These are phyloP conservation scores for Debaryomyces prosopidis DNA, from an alignment of 805 yeast species.

Conservation along the genomic window DNA sequence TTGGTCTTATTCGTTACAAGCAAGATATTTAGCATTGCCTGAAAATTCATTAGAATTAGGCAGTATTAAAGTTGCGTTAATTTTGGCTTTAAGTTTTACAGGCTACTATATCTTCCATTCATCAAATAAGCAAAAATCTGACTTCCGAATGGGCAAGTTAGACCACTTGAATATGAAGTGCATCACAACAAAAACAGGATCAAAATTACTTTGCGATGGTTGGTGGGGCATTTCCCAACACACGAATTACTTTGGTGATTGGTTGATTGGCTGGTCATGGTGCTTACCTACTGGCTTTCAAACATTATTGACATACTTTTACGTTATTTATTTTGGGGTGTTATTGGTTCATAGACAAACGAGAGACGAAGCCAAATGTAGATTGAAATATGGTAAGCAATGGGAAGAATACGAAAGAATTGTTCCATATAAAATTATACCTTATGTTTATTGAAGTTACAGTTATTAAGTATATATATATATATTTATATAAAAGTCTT, in stretches of 20 bases:
- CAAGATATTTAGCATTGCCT: slow-evolving; percentile 69
- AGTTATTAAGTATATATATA: no score
- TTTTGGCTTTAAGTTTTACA: slow-evolving; percentile 48
- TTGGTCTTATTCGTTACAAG: slow-evolving; percentile 83
- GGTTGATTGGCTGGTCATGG: slow-evolving; percentile 91
- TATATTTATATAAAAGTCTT: no score
- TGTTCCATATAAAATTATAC: slow-evolving; percentile 91
- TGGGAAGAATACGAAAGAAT: slow-evolving; percentile 80
- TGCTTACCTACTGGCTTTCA: slow-evolving; percentile 84
- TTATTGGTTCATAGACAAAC: slow-evolving; percentile 84
- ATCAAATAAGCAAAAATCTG: slow-evolving; percentile 81
- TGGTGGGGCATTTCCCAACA: slow-evolving; percentile 97
- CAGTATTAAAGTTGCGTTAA: slow-evolving; percentile 28
- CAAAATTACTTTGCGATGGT: slow-evolving; percentile 80
- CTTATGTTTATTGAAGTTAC: slow-evolving; percentile 65
- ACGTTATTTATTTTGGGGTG: slow-evolving; percentile 77
- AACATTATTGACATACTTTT: slow-evolving; percentile 85
- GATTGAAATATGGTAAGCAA: slow-evolving; percentile 76
- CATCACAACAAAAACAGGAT: slow-evolving; percentile 73
- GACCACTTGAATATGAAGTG: slow-evolving; percentile 56
- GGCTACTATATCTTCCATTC: slow-evolving; percentile 86
- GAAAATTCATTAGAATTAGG: slow-evolving; percentile 59
- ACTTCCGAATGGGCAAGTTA: slow-evolving; percentile 77
- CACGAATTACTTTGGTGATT: slow-evolving; percentile 93
- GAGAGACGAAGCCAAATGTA: slow-evolving; percentile 91